phyloP scores from a whole-genome alignment of 2,329 filamentous ascomycete species.

The Colletotrichum echinochloae region DNA sequence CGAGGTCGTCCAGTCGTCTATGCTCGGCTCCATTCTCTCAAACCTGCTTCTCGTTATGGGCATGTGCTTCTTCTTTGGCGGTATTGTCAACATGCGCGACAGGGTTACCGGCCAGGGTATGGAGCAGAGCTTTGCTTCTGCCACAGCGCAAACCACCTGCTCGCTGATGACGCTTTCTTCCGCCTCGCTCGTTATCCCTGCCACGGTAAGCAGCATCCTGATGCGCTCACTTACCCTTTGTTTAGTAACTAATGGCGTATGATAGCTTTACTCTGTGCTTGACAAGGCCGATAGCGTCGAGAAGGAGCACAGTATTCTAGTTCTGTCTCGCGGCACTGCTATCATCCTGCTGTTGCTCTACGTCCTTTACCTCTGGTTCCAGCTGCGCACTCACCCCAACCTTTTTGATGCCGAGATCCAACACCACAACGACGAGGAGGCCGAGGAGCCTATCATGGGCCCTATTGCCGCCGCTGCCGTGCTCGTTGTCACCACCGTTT shows the following conservation, averaged over 20 bases:
- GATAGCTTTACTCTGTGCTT: slow-evolving; percentile 74
- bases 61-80: slow-evolving; percentile 83
- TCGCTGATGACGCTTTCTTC: slow-evolving; percentile 82
- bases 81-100: slow-evolving; percentile 71
- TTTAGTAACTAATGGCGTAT: slow-evolving; percentile 9
- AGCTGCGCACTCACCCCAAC: slow-evolving; percentile 79
- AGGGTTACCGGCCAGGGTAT: slow-evolving; percentile 64
- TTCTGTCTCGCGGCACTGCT: slow-evolving; percentile 80
- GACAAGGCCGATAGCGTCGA: slow-evolving; percentile 56
- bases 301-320: slow-evolving; percentile 69
- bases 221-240: neutral
- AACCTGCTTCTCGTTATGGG: slow-evolving; percentile 90
- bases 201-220: slow-evolving; percentile 64
- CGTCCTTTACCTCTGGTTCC: slow-evolving; percentile 81
- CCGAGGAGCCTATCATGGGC: slow-evolving; percentile 66
- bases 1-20: slow-evolving; percentile 95
- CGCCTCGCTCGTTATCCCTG: slow-evolving; percentile 83
- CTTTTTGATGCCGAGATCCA: slow-evolving; percentile 72
- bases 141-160: slow-evolving; percentile 81
- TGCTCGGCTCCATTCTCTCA: slow-evolving; percentile 95
- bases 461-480: slow-evolving; percentile 74
- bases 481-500: slow-evolving; percentile 75
- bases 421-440: slow-evolving; percentile 47
- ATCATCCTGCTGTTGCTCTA: slow-evolving; percentile 82
- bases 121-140: slow-evolving; percentile 80